Base-by-base conservation (phyloP, 169 alveolate species). In the Theileria annulata region DNA sequence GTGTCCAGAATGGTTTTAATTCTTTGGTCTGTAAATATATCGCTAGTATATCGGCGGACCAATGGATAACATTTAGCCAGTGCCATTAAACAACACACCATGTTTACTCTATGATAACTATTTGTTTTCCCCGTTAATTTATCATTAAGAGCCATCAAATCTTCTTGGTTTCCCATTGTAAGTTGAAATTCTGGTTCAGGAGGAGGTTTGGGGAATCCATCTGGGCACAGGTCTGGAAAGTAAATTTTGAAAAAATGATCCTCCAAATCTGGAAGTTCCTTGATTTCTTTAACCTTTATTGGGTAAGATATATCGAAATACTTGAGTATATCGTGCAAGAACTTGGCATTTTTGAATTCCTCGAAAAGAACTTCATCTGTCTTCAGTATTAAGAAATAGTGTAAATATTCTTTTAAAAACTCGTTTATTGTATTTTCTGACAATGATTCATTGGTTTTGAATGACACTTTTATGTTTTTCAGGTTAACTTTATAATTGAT, bases 121-220 rank as follows among this genome's bases (percentile, higher is more conserved):
- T 62, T 62, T 25, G 4, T 21, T 62, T 37, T 62, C 37, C 71
- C 71, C 13, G 71, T 62, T 21, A 62, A 5, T 21, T 62, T 62
- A n/a, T 62, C 71, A 62, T 21, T 62, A 13, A 62, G 19, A 9
- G 37, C 49, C 63, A 27, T 35, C 19, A 35, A 21, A 28, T 42
- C 23, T 6, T 21, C 49, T 15, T 80, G 66, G 12, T 37, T 63
- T 23, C 63, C 47, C 68, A 71, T 17, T 51, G 83, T 80, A 56
- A 60, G 21, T 0, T 75, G 82, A 54, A 62, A 80, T 10, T n/a
- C 64, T 35, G 83, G 66, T 25, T 71, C 72, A 30, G 76, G 68
- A 21, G 76, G 70, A 1, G 21, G 28, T 47, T 73, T 80, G 1
- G 88, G 88, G 79, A 80, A 80, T 48, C 81, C 88, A 6, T 80